Evolutionary conservation across 257 asterid species (phyloP), one percentile per base, ranked within the genome.

Genomic region (Rubia yunnanensis): DNA sequence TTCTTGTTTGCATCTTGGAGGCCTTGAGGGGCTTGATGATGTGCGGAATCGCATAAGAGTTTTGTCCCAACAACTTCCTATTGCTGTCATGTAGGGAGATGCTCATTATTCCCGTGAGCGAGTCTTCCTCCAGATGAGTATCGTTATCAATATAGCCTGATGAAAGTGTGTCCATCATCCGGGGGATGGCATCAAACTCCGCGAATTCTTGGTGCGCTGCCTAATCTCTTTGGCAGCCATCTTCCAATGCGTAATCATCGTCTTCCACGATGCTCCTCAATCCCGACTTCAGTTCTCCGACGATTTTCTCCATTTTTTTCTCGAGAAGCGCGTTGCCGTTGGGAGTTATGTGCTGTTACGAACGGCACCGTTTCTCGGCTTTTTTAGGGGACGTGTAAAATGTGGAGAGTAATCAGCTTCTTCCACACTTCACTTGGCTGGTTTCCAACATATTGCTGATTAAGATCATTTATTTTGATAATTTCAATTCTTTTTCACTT

Each of bases 221-320:
- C 82, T 77, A 71, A 84, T 77, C 79, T 78, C 81, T 66, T 74
- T 80, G 38, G 77, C 76, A 6, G 86, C 83, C 49, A 39, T 63
- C 17, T 34, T 76, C 85, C 72, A 80, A 20, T 54, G 70, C 22
- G 27, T 57, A 69, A 53, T 74, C 82, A 32, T 74, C 80, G 4
- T 71, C 86, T 9, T 74, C 82, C 41, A 55, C 66, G 41, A 86
- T 58, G 13, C 55, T 73, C 36, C 54, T 64, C 55, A 86, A 55
- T 73, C 81, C 79, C 46, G 26, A 78, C 76, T 83, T 83, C 69
- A 86, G 73, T 81, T 78, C 31, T 22, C 58, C 26, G 34, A 20
- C n/a, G 30, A 7, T 27, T 55, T 55, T 66, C 11, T 70, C 80
- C 83, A 75, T 79, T 62, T 44, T 63, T 17, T 5, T 55, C 60